Conservation (phyloP, 768 basidiomycete species). For the Mycena capillaripes region DNA sequence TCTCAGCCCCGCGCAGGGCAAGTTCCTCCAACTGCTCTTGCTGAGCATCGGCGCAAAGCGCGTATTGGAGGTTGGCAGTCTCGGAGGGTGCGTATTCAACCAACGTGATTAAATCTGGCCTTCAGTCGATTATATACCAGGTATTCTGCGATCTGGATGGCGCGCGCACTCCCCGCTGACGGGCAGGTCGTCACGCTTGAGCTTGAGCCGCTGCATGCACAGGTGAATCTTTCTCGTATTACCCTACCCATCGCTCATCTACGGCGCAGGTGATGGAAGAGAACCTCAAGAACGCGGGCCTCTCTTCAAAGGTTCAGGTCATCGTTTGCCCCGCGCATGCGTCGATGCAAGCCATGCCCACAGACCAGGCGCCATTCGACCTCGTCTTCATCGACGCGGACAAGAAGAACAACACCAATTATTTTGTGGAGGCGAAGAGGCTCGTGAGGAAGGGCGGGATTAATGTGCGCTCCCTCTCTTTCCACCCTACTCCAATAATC, state of each 20-base stretch:
- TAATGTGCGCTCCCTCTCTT: constrained; percentile 51
- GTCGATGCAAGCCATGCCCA: constrained; percentile 61
- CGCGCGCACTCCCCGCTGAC: constrained; percentile 60
- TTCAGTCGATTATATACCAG: constrained; percentile 45
- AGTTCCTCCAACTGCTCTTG: constrained; percentile 59
- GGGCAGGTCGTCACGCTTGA: constrained; percentile 65
- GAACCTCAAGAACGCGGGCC: constrained; percentile 68
- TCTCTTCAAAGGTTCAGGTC: constrained; percentile 62
- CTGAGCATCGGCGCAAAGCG: constrained; percentile 59
- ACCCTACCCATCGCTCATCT: not conserved
- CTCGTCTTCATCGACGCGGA: constrained; percentile 71
- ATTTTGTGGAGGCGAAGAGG: constrained; percentile 59
- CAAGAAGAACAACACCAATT: constrained; percentile 56
- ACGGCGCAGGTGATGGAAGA: constrained; percentile 66
- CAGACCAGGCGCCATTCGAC: constrained; percentile 64
- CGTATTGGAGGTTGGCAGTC: constrained; percentile 67
- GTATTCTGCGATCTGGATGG: constrained; percentile 59
- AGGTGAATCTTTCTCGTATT: constrained; percentile 45
- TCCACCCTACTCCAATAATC: too few relatives aligned
- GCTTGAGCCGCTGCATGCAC: constrained; percentile 57
- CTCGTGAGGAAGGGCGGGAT: constrained; percentile 59
- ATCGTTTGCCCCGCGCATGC: constrained; percentile 66
- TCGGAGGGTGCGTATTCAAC: constrained; percentile 56
- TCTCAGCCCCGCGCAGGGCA: constrained; percentile 57
- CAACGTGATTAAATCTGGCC: too few relatives aligned